A percentile compares a stretch with the other conserved stretches of the same genome.
These are phyloP conservation scores for Lasiodiplodia hormozganensis DNA, from an alignment of 2,329 filamentous ascomycete genomes.

Conservation along the genomic window DNA sequence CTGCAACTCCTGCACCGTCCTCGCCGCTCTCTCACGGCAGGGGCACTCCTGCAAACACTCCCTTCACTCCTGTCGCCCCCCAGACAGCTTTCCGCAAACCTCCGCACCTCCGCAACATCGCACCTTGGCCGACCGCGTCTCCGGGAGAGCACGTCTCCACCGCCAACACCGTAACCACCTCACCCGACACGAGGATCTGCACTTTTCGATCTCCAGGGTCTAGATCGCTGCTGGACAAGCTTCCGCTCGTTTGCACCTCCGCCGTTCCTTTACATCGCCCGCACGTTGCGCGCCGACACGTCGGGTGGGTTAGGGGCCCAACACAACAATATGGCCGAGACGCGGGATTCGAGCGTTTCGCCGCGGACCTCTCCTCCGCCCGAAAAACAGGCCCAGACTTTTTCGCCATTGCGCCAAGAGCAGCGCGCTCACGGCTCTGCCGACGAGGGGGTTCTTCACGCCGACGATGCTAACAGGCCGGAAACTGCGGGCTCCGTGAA, in stretches of 20 bases:
- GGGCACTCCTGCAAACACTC: constrained; percentile 22
- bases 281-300: neutral
- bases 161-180: constrained; percentile 8
- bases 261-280: constrained; percentile 6
- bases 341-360: constrained; percentile 38
- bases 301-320: constrained; percentile 8
- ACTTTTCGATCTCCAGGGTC: constrained; percentile 9
- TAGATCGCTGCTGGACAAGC: neutral
- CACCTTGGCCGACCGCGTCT: neutral
- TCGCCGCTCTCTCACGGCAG: constrained; percentile 16
- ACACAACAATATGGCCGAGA: constrained; percentile 38
- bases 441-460: neutral
- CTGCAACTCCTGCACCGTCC: neutral
- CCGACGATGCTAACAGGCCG: neutral
- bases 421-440: constrained; percentile 32
- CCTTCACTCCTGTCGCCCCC: neutral
- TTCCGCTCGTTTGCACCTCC: constrained; percentile 7
- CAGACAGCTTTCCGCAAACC: neutral
- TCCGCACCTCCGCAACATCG: neutral
- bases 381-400: constrained; percentile 34
- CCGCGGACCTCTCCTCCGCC: constrained; percentile 34
- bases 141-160: constrained; percentile 12
- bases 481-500: constrained; percentile 19
- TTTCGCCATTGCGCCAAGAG: constrained; percentile 39
- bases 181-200: constrained; percentile 25